A percentile compares a stretch with the other conserved stretches of the same genome.
Conservation (phyloP, 1,284 basidiomycete species). For the Thecaphora thlaspeos region DNA sequence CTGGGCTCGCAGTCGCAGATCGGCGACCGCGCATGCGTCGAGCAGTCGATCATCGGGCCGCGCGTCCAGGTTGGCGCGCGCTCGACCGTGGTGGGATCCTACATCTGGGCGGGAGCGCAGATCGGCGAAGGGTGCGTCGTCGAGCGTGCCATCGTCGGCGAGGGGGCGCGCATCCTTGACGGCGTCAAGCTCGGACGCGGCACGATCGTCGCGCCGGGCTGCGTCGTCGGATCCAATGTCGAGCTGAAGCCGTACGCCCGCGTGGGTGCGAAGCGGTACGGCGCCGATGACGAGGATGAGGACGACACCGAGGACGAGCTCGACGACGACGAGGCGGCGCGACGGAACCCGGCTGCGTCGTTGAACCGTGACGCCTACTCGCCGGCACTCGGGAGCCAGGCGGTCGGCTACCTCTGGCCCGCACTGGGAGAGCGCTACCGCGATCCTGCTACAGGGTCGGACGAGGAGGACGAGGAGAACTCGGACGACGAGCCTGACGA, state of each 20-base stretch:
- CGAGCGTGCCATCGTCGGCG: constrained; percentile 67
- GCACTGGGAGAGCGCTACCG: constrained; percentile 17
- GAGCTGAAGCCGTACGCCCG: constrained; percentile 70
- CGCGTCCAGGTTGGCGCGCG: constrained; percentile 67
- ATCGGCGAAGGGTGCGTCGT: constrained; percentile 72
- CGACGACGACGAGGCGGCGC: constrained; percentile 33
- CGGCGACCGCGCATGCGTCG: constrained; percentile 67
- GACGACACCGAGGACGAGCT: constrained; percentile 30
- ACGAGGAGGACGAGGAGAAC: constrained; percentile 16
- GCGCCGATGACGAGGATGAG: constrained; percentile 32
- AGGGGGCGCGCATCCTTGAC: constrained; percentile 71
- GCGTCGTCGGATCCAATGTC: constrained; percentile 60
- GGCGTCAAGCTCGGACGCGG: constrained; percentile 65
- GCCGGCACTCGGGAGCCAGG: constrained; percentile 25
- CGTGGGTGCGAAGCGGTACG: constrained; percentile 63
- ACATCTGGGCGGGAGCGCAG: constrained; percentile 39
- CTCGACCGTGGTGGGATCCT: constrained; percentile 31
- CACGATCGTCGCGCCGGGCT: constrained; percentile 53
- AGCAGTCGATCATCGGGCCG: constrained; percentile 73
- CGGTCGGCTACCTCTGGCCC: constrained; percentile 48
- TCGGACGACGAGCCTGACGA: constrained; percentile 33
- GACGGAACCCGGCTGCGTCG: constrained; percentile 10
- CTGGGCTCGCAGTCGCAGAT: constrained; percentile 33
- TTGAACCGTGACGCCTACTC: constrained; percentile 9
- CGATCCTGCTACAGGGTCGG: constrained; percentile 13